These are phyloP conservation scores for Xerocomus amazonicus DNA, from an alignment of 1,284 basidiomycete species.

Conservation along the genomic window DNA sequence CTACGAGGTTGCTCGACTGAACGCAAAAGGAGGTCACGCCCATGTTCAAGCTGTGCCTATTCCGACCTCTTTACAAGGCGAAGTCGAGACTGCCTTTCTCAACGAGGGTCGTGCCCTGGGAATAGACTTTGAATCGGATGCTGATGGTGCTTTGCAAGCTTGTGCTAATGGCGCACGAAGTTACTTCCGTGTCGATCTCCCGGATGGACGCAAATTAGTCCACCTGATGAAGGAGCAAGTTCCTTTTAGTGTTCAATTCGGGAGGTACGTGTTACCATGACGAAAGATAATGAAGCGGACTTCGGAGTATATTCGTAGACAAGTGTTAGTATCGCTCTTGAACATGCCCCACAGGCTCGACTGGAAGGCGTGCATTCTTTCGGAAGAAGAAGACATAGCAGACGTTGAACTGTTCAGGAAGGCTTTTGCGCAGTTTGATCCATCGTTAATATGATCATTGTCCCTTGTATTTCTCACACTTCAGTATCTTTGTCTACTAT, in stretches of 20 bases:
- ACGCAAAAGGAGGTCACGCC: constrained; percentile 87
- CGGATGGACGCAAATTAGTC: constrained; percentile 81
- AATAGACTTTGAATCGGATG: constrained; percentile 64
- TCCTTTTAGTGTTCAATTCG: constrained; percentile 89
- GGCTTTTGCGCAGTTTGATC: constrained; percentile 76
- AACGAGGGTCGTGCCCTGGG: constrained; percentile 62
- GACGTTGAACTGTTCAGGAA: constrained; percentile 81
- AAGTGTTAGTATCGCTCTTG: constrained; percentile 73
- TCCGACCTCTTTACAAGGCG: constrained; percentile 55
- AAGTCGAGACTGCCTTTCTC: constrained; percentile 69
- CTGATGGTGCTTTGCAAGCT: constrained; percentile 57
- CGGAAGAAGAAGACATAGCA: constrained; percentile 77
- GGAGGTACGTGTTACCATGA: constrained; percentile 58
- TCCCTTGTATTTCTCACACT: constrained; percentile 1
- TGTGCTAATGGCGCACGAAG: constrained; percentile 56
- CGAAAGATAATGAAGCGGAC: background rate
- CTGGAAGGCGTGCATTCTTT: constrained; percentile 84
- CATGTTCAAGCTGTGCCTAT: constrained; percentile 88
- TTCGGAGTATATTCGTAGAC: constrained; percentile 42
- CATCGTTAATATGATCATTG: constrained; percentile 29
- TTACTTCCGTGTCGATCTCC: constrained; percentile 89
- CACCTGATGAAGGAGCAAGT: constrained; percentile 76
- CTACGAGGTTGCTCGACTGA: constrained; percentile 86
- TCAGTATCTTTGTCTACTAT: constrained; percentile 2
- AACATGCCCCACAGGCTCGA: constrained; percentile 75